A percentile compares a stretch with the other conserved stretches of the same genome.
phyloP scores from a whole-genome alignment of 2,329 filamentous ascomycete species.

The Diaporthe caulivora region DNA sequence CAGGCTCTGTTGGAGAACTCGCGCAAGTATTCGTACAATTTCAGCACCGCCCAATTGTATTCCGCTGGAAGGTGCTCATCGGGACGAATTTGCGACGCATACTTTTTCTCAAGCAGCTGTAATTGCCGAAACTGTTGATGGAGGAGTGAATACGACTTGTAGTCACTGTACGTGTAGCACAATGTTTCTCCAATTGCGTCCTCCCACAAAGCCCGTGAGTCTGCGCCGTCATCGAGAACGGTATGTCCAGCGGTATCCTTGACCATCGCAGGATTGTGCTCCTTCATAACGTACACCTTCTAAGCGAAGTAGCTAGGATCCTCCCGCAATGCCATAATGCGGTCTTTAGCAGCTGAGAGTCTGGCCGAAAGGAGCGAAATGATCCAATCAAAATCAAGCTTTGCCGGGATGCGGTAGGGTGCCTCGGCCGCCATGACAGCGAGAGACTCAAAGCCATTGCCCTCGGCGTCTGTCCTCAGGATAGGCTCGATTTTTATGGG shows the following conservation, averaged over 20 bases:
- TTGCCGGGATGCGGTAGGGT: constrained; percentile 63
- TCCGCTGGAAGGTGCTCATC: constrained; percentile 52
- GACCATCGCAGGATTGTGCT: constrained; percentile 61
- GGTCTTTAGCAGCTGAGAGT: constrained; percentile 60
- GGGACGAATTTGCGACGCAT: constrained; percentile 48
- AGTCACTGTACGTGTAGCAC: constrained; percentile 48
- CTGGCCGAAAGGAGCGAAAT: constrained; percentile 58
- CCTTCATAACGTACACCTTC: constrained; percentile 54
- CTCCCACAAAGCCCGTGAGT: constrained; percentile 51
- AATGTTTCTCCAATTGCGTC: constrained; percentile 52
- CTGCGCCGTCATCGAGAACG: constrained; percentile 36
- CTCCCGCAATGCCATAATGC: constrained; percentile 67
- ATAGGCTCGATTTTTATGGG: constrained; percentile 54
- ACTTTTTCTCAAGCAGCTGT: constrained; percentile 48
- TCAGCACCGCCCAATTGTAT: constrained; percentile 54
- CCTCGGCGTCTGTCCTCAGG: constrained; percentile 47
- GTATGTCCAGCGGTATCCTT: constrained; percentile 52
- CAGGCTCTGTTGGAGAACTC: constrained; percentile 50
- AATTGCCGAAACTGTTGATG: constrained; percentile 47
- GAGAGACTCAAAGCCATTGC: constrained; percentile 53
- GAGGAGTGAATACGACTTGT: constrained; percentile 56
- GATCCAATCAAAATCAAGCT: constrained; percentile 60
- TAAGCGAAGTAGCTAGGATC: constrained; percentile 69
- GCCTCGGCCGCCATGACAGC: constrained; percentile 60
- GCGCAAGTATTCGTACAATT: constrained; percentile 54